Evolutionary conservation across 208 protist species (phyloP).

Genomic region (Wallacemonas sp.): DNA sequence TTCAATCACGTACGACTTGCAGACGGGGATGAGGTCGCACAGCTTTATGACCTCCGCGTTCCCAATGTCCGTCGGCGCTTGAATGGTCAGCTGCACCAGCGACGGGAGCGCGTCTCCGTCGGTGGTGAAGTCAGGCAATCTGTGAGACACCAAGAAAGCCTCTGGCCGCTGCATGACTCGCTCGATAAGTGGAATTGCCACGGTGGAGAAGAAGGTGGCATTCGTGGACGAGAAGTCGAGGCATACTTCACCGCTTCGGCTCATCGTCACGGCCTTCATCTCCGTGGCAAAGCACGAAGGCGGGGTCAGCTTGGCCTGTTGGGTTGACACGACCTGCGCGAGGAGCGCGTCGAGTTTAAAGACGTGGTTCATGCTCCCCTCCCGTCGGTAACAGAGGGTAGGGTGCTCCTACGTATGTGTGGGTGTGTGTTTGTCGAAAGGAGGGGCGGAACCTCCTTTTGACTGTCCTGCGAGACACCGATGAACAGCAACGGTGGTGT

Average conservation of each 20-base stretch:
- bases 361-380: background rate
- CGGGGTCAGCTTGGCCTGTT: background rate
- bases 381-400: no score
- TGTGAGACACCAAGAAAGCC: background rate
- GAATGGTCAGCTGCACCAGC: background rate
- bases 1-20: background rate
- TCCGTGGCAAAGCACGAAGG: background rate
- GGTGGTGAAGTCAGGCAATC: background rate
- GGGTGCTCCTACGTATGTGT: no score
- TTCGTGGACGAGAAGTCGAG: background rate
- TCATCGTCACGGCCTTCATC: background rate
- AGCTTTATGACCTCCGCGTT: background rate
- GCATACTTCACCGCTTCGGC: background rate
- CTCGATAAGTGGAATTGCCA: conserved; percentile 3
- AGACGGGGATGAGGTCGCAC: conserved; percentile 1
- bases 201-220: background rate
- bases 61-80: background rate
- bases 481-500: no score
- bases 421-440: no score
- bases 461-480: no score
- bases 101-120: background rate
- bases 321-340: background rate
- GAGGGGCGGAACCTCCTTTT: no score
- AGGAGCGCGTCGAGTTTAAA: background rate
- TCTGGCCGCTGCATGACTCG: background rate